A percentile compares a stretch with the other conserved stretches of the same genome.
Conservation (phyloP, 345 rosid species). For the Noccaea bulbosa region DNA sequence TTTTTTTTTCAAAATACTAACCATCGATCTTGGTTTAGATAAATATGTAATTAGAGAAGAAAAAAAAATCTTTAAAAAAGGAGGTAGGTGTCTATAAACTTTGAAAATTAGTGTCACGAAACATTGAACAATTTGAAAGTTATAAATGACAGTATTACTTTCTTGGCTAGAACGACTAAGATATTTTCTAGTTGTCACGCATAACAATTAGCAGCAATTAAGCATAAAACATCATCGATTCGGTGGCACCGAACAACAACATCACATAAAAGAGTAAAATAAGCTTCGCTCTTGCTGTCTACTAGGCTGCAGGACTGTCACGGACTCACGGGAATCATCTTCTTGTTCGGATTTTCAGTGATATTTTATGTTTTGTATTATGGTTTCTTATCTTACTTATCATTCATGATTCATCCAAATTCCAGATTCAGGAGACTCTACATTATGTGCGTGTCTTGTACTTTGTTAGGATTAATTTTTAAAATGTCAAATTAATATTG, state of each 20-base stretch:
- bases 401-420: constrained; percentile 1
- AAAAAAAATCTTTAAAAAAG: background rate
- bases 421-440: background rate
- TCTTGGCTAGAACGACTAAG: background rate
- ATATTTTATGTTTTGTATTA: background rate
- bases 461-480: background rate
- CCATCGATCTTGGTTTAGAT: background rate
- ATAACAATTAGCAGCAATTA: background rate
- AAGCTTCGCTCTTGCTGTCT: background rate
- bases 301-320: constrained; percentile 18
- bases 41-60: background rate
- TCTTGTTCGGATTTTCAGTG: constrained; percentile 8
- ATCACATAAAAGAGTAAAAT: background rate
- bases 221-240: background rate
- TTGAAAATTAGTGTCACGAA: background rate
- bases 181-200: background rate
- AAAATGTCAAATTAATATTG: background rate
- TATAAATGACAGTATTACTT: background rate
- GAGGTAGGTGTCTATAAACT: background rate
- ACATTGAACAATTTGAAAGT: background rate
- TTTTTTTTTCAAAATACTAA: background rate
- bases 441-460: background rate
- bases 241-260: constrained; percentile 3
- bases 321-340: constrained; percentile 25
- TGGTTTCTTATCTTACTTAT: background rate